A percentile compares a stretch with the other conserved stretches of the same genome.
Conservation (phyloP, 345 rosid genomes). For the Pseudoturritis turrita region DNA sequence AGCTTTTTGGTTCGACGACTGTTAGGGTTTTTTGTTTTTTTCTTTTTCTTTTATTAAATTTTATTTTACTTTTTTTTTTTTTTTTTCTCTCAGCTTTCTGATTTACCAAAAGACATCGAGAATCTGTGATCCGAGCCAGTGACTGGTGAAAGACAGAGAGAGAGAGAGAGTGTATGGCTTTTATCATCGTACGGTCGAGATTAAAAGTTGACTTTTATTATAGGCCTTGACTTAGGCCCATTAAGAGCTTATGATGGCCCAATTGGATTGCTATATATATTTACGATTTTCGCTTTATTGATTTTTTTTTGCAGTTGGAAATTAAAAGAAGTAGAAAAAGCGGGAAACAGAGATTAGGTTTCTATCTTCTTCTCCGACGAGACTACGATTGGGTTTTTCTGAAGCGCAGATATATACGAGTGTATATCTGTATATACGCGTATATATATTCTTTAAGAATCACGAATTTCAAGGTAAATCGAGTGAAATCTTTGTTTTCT, state of each 20-base stretch:
- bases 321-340: neutral
- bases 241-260: neutral
- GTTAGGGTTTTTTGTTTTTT: constrained; percentile 9
- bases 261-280: neutral
- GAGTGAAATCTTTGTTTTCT: neutral
- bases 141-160: neutral
- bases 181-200: neutral
- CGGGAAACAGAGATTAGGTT: constrained; percentile 12
- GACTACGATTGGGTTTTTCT: neutral
- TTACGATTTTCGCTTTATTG: too few relatives aligned
- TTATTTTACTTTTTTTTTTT: neutral
- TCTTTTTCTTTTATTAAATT: neutral
- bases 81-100: neutral
- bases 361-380: constrained; percentile 15
- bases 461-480: neutral
- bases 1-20: constrained; percentile 2
- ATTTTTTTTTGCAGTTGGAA: constrained; percentile 5
- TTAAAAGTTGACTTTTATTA: neutral
- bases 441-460: neutral
- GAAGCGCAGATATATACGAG: too few relatives aligned
- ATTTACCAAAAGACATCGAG: constrained; percentile 16
- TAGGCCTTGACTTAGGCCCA: neutral
- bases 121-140: constrained; percentile 18
- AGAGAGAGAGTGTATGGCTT: neutral
- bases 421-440: too few relatives aligned